Conservation (phyloP, 495 filamentous ascomycete species). For the Hypoxylon subgilvum region DNA sequence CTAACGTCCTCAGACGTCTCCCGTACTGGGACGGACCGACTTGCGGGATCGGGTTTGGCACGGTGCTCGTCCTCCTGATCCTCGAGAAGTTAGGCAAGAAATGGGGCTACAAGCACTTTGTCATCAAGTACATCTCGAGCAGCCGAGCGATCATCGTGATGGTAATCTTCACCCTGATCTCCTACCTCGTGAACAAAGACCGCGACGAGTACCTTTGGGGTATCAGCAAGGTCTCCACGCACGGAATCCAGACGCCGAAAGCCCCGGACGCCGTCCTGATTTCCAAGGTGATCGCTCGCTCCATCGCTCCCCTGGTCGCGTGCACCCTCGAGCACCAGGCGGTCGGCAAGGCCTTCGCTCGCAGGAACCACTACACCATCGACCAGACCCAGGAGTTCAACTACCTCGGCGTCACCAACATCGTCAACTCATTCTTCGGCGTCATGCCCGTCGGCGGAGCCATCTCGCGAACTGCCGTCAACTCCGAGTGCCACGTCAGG, state of each 20-base stretch:
- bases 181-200: conserved; percentile 54
- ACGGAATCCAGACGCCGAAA: conserved; percentile 50
- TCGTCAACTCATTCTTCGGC: conserved; percentile 58
- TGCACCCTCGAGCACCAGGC: conserved; percentile 57
- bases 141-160: conserved; percentile 54
- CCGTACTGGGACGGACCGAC: conserved; percentile 51
- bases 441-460: conserved; percentile 57
- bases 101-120: conserved; percentile 53
- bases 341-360: conserved; percentile 55
- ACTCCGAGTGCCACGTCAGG: conserved; percentile 51
- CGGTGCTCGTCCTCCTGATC: conserved; percentile 49
- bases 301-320: conserved; percentile 54
- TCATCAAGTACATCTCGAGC: conserved; percentile 52
- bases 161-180: conserved; percentile 54
- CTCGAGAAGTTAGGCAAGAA: conserved; percentile 54
- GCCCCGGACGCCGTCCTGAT: conserved; percentile 44
- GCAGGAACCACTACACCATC: conserved; percentile 54
- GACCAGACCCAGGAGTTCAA: conserved; percentile 58
- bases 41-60: conserved; percentile 54
- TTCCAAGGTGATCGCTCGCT: conserved; percentile 45
- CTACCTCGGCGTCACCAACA: conserved; percentile 55
- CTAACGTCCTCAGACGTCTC: conserved; percentile 50
- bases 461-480: conserved; percentile 58
- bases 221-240: conserved; percentile 51
- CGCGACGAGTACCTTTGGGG: conserved; percentile 47